Conservation (phyloP, 768 basidiomycete species). For the Lactarius quietus region DNA sequence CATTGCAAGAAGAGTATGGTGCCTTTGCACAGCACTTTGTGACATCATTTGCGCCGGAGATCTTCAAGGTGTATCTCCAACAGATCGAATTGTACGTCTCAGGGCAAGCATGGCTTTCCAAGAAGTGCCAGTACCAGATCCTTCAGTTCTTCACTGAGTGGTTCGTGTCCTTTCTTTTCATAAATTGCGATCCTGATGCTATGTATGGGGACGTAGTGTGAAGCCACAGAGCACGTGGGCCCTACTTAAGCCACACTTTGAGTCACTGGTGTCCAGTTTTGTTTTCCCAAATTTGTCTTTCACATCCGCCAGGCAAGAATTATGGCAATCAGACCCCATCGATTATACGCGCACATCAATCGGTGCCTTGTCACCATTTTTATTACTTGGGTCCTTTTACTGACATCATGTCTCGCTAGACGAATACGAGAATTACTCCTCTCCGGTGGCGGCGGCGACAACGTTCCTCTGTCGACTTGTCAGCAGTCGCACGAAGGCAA, state of each 20-base stretch:
- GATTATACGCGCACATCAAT: slow-evolving; percentile 76
- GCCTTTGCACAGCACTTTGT: slow-evolving; percentile 77
- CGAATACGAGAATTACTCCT: slow-evolving; percentile 75
- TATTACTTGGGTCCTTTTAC: slow-evolving; percentile 2
- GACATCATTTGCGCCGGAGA: slow-evolving; percentile 77
- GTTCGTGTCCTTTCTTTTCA: slow-evolving; percentile 39
- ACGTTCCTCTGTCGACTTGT: slow-evolving; percentile 77
- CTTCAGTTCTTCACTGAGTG: slow-evolving; percentile 87
- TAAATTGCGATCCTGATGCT: slow-evolving; percentile 3
- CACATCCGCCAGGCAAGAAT: slow-evolving; percentile 56
- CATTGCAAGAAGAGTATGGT: slow-evolving; percentile 65
- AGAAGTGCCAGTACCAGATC: slow-evolving; percentile 80
- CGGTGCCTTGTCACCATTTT: slow-evolving; percentile 40
- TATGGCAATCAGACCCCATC: slow-evolving; percentile 80
- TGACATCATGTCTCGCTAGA: slow-evolving; percentile 44
- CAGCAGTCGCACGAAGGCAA: slow-evolving; percentile 73
- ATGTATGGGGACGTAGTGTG: slow-evolving; percentile 46
- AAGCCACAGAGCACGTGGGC: slow-evolving; percentile 93
- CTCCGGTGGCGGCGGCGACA: slow-evolving; percentile 74
- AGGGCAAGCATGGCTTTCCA: slow-evolving; percentile 72
- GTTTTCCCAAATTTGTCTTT: slow-evolving; percentile 87
- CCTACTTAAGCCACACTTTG: slow-evolving; percentile 80
- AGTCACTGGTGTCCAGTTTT: slow-evolving; percentile 72
- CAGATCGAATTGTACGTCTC: slow-evolving; percentile 71
- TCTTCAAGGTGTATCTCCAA: slow-evolving; percentile 73